phyloP scores from a whole-genome alignment of 306 rosid genomes.

The Myrica gale region DNA sequence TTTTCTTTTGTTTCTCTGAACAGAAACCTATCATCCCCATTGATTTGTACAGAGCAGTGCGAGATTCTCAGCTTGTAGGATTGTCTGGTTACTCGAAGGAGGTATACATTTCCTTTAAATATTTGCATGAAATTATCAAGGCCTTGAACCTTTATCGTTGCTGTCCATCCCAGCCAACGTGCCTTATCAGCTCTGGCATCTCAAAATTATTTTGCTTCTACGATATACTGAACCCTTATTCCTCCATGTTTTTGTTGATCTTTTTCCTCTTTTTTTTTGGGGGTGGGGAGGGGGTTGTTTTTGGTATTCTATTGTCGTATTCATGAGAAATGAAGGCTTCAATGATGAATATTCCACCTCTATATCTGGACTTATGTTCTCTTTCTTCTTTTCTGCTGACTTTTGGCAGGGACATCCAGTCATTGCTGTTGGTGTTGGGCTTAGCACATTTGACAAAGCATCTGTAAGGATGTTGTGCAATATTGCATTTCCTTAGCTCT shows the following conservation, averaged over 20 bases:
- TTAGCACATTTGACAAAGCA: conserved; percentile 88
- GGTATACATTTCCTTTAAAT: conserved; percentile 46
- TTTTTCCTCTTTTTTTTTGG: neutral
- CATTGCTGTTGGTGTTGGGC: conserved; percentile 86
- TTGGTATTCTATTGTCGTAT: neutral
- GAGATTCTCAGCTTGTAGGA: conserved; percentile 83
- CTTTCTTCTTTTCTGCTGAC: conserved; percentile 23
- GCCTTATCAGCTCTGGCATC: neutral
- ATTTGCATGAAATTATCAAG: conserved; percentile 8
- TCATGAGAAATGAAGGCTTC: neutral
- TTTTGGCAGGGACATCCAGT: conserved; percentile 79
- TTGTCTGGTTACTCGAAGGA: conserved; percentile 89
- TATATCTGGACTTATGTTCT: conserved; percentile 12
- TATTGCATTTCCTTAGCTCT: conserved; percentile 23
- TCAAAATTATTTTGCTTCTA: neutral
- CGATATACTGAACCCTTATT: neutral
- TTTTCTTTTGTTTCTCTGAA: conserved; percentile 14
- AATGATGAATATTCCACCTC: neutral
- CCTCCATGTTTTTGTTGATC: neutral
- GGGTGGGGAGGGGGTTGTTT: no score
- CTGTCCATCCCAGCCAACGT: conserved; percentile 5
- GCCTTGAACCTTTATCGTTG: neutral
- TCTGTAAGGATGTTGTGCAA: conserved; percentile 60
- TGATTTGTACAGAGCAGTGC: conserved; percentile 64
- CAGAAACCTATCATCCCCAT: conserved; percentile 81